Evolutionary conservation across 2,329 filamentous ascomycete genomes (phyloP).

Genomic region (Alternaria burnsii): DNA sequence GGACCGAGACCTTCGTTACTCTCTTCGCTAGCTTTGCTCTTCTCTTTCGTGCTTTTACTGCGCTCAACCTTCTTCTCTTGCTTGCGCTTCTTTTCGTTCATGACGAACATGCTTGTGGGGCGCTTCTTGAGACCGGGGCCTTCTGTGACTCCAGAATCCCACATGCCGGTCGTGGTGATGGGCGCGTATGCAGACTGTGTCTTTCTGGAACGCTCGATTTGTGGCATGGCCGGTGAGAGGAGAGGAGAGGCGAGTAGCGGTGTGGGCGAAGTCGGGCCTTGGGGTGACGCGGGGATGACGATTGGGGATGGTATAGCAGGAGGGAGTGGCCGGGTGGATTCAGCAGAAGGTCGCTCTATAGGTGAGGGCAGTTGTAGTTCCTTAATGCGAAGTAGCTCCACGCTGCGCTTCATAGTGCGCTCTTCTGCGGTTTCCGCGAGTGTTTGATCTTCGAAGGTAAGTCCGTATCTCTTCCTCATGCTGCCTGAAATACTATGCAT

Average conservation of each 20-base stretch:
- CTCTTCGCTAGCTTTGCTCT: constrained; percentile 26
- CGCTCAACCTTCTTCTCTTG: constrained; percentile 39
- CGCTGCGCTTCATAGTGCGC: constrained; percentile 41
- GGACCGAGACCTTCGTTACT: constrained; percentile 12
- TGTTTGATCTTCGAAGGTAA: constrained; percentile 38
- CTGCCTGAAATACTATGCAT: constrained; percentile 37
- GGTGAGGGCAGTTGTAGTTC: constrained; percentile 36
- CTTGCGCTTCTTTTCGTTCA: constrained; percentile 44
- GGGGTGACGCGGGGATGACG: constrained; percentile 23
- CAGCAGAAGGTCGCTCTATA: constrained; percentile 16
- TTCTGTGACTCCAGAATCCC: constrained; percentile 47
- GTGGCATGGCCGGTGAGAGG: constrained; percentile 24
- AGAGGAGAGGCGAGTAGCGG: constrained; percentile 22
- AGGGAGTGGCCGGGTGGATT: constrained; percentile 3
- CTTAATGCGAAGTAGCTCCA: constrained; percentile 43
- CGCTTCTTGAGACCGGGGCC: constrained; percentile 37
- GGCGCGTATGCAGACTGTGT: constrained; percentile 45
- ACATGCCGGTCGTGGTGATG: constrained; percentile 45
- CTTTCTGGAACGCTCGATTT: constrained; percentile 33
- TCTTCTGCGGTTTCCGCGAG: constrained; percentile 46
- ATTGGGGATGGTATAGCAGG: constrained; percentile 23
- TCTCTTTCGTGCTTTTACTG: constrained; percentile 38
- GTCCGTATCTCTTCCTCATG: constrained; percentile 40
- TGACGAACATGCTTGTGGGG: constrained; percentile 46
- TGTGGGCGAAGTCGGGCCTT: constrained; percentile 9